Conservation (phyloP, 1,284 basidiomycete species). For the Heterobasidion irregulare region DNA sequence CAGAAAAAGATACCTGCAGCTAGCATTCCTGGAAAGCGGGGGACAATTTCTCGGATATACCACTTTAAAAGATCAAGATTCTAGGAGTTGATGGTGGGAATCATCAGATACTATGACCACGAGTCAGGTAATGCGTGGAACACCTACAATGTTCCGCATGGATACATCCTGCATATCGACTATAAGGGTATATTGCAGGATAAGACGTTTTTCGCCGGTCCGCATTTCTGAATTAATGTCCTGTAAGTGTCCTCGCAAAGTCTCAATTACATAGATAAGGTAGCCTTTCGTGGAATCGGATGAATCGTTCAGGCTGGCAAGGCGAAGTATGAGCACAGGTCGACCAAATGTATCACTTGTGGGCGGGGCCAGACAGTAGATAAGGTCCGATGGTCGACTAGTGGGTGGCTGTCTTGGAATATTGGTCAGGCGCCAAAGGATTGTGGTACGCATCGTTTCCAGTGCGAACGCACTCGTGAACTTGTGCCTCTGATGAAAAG, state of each 20-base stretch:
- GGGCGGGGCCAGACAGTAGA: constrained; percentile 42
- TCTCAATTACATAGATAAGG: constrained; percentile 44
- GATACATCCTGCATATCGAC: constrained; percentile 60
- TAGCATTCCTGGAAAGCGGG: constrained; percentile 72
- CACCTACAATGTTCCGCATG: constrained; percentile 50
- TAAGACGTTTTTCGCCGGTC: constrained; percentile 17
- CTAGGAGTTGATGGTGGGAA: constrained; percentile 22
- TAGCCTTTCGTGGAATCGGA: constrained; percentile 29
- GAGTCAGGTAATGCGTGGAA: not conserved
- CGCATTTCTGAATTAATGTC: constrained; percentile 22
- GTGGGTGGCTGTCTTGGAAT: constrained; percentile 27
- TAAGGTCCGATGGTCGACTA: constrained; percentile 17
- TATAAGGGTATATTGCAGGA: constrained; percentile 61
- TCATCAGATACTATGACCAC: not conserved
- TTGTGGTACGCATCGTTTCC: constrained; percentile 44
- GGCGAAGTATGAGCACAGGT: constrained; percentile 46
- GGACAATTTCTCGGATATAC: constrained; percentile 56
- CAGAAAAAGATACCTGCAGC: constrained; percentile 48
- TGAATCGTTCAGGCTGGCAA: constrained; percentile 26
- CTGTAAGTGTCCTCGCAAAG: constrained; percentile 43
- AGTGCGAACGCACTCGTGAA: constrained; percentile 58
- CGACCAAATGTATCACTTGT: constrained; percentile 51
- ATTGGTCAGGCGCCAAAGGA: constrained; percentile 50
- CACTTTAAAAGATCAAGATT: constrained; percentile 55
- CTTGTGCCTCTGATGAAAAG: constrained; percentile 45